Percentiles rank a stretch among this genome's conserved stretches.
Conservation (phyloP, 2,329 filamentous ascomycete species). For the Colletotrichum echinochloae region DNA sequence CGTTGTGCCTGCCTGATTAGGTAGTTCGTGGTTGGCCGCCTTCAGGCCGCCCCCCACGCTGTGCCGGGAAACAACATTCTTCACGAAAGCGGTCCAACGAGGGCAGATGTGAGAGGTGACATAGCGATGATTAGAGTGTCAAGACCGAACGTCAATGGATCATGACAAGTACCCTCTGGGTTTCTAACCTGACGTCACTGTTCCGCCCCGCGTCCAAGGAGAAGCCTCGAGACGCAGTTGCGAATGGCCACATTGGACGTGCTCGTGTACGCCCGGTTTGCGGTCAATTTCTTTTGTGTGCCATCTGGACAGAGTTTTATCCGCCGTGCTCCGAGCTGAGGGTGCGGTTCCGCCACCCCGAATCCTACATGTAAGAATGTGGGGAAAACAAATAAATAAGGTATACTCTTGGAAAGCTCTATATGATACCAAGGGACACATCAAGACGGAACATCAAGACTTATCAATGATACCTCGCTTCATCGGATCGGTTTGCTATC, state of each 20-base stretch:
- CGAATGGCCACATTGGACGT: not conserved
- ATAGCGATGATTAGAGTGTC: too few relatives aligned
- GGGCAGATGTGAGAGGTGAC: not conserved
- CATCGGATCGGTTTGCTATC: slow-evolving; percentile 2
- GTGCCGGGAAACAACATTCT: not conserved
- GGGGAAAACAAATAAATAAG: not conserved
- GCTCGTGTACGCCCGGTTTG: not conserved
- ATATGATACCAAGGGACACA: too few relatives aligned
- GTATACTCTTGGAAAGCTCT: not conserved
- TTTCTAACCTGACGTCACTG: not conserved
- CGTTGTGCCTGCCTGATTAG: not conserved
- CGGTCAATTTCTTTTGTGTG: not conserved
- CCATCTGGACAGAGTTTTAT: not conserved
- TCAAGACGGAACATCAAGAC: not conserved
- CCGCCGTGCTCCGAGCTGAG: not conserved
- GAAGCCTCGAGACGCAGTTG: not conserved
- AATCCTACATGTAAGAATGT: not conserved
- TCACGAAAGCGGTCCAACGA: not conserved
- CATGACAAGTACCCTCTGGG: not conserved
- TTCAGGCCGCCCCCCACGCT: not conserved
- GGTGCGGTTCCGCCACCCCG: not conserved
- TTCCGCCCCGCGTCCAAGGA: not conserved
- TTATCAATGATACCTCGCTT: not conserved
- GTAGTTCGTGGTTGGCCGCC: not conserved
- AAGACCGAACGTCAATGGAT: not conserved